Evolutionary conservation across 1,284 basidiomycete species (phyloP), one percentile per base, ranked within the genome.

Genomic region (Ceratorhiza oryzae-sativae): DNA sequence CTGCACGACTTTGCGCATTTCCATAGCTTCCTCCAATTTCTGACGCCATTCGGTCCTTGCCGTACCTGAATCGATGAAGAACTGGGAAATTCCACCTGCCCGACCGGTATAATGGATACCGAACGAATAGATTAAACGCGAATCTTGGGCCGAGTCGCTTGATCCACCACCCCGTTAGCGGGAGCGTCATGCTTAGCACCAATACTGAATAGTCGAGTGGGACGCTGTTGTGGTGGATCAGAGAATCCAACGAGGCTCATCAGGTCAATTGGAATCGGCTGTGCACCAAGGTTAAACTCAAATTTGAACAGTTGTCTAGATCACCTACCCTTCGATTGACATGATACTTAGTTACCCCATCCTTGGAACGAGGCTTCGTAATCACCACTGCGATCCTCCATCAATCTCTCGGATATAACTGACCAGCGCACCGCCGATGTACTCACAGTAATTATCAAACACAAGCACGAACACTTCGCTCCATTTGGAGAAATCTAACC

Each of bases 241-340:
- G 85, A 87, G 80, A 96, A 97, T 78, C 89, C 91, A 65, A 90
- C 88, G 1, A 95, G 81, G 1, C 88, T 89, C 46, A 98, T 84
- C 9, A 98, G 84, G 77, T 96, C 94, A 73, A 97, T 83, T 3
- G 95, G 94, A 62, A 97, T 93, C 0, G 95, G 95, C 92, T 95
- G 71, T 13, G 42, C 55, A 60, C 20, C 75, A 34, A 56, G 73
- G 70, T 67, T 23, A 72, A 25, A 18, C 32, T 61, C 34, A 61
- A 68, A 68, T 15, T 70, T 34, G 67, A 23, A 39, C 20, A 49
- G 61, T 13, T n/a, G 20, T 39, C 51, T 8, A 46, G 42, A 41
- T 72, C 27, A 34, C 48, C 77, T 77, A 94, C 93, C 76, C 92
- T 84, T 73, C 91, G 86, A 79, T 90, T 91, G 74, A 97, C 90